A percentile compares a stretch with the other conserved stretches of the same genome.
phyloP scores from a whole-genome alignment of 805 yeast species.

The Ogataea paraovalis region DNA sequence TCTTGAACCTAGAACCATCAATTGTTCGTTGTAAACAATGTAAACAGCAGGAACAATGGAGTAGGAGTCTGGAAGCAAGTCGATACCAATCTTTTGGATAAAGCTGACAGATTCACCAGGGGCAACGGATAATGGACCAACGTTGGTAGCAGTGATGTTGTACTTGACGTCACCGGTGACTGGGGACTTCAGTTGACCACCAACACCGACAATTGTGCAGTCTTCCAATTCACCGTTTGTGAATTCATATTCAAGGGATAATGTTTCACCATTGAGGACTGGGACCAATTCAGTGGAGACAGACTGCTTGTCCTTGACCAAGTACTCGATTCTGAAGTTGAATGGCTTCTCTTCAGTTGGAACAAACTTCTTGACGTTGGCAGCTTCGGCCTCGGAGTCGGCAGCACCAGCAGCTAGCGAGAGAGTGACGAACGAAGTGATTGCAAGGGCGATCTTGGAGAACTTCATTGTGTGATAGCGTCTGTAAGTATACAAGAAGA shows the following conservation, averaged over 20 bases:
- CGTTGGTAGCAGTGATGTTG: slow-evolving; percentile 59
- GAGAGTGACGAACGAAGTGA: slow-evolving; percentile 18
- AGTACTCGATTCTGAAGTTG: slow-evolving; percentile 46
- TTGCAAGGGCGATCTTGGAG: slow-evolving; percentile 14
- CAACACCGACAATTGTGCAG: slow-evolving; percentile 59
- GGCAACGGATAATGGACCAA: slow-evolving; percentile 55
- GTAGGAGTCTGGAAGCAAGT: slow-evolving; percentile 54
- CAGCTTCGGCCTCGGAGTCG: slow-evolving; percentile 10
- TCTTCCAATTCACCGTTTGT: slow-evolving; percentile 49
- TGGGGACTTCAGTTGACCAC: slow-evolving; percentile 61
- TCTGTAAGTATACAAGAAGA: neutral
- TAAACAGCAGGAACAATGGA: slow-evolving; percentile 57
- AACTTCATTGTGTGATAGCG: slow-evolving; percentile 17
- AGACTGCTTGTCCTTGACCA: slow-evolving; percentile 41
- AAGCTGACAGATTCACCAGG: slow-evolving; percentile 48
- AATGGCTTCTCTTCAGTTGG: slow-evolving; percentile 37
- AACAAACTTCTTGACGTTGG: slow-evolving; percentile 18
- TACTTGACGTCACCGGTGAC: slow-evolving; percentile 46
- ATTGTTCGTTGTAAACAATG: slow-evolving; percentile 44
- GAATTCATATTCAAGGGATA: slow-evolving; percentile 49
- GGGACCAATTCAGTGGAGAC: slow-evolving; percentile 39
- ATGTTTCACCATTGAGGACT: slow-evolving; percentile 47
- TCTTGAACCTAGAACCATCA: slow-evolving; percentile 53
- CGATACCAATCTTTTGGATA: slow-evolving; percentile 57
- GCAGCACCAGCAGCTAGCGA: slow-evolving; percentile 11